These are phyloP conservation scores for Raffaelea ambrosiae DNA, from an alignment of 2,329 filamentous ascomycete genomes.

Conservation along the genomic window DNA sequence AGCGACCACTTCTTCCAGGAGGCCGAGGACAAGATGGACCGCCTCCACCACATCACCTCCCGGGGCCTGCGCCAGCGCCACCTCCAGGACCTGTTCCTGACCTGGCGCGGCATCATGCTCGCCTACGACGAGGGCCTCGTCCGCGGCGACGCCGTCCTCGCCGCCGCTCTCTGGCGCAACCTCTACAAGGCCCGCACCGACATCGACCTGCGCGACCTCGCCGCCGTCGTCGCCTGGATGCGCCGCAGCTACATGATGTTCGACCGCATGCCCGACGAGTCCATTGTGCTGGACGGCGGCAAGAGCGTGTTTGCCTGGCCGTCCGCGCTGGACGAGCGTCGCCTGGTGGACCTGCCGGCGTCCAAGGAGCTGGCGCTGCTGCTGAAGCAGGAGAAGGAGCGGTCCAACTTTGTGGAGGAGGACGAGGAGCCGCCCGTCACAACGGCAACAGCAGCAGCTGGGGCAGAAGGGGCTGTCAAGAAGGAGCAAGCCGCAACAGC, in stretches of 20 bases:
- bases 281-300: constrained; percentile 21
- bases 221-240: constrained; percentile 50
- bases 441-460: not conserved
- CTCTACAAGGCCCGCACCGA: constrained; percentile 64
- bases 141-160: constrained; percentile 68
- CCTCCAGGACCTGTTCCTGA: constrained; percentile 82
- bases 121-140: constrained; percentile 78
- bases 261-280: constrained; percentile 40
- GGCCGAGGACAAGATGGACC: constrained; percentile 74
- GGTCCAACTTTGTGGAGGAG: too few relatives aligned
- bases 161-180: constrained; percentile 86
- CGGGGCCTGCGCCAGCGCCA: constrained; percentile 53
- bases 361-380: constrained; percentile 26
- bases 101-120: constrained; percentile 81
- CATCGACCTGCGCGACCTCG: constrained; percentile 39
- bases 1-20: constrained; percentile 93
- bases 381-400: constrained; percentile 7
- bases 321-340: constrained; percentile 24
- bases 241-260: constrained; percentile 37
- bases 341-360: constrained; percentile 30
- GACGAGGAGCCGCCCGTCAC: not conserved
- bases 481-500: not conserved
- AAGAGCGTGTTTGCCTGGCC: constrained; percentile 33
- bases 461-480: not conserved
- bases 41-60: constrained; percentile 63